Evolutionary conservation across 2,329 filamentous ascomycete genomes (phyloP).

Genomic region (Colletotrichum siamense): DNA sequence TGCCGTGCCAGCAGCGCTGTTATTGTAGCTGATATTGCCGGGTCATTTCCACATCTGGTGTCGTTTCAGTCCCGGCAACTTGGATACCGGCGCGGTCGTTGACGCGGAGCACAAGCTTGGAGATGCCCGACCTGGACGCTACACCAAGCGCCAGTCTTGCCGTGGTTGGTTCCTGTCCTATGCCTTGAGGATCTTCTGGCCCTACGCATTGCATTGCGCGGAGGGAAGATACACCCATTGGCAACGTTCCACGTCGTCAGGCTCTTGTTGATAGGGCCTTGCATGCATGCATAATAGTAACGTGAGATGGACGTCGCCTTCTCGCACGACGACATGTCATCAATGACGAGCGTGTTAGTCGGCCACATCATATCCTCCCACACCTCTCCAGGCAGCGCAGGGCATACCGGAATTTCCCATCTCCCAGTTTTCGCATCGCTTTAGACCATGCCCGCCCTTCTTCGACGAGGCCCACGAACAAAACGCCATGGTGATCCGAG

Average conservation of each 20-base stretch:
- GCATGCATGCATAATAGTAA: background rate
- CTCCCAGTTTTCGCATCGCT: background rate
- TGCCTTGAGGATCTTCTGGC: background rate
- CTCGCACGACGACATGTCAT: background rate
- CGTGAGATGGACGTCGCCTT: background rate
- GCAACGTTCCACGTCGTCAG: background rate
- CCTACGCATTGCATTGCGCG: background rate
- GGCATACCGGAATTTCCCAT: background rate
- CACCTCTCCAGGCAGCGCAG: background rate
- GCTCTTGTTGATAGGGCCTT: background rate
- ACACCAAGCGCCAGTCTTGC: background rate
- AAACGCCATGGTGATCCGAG: background rate
- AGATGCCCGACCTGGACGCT: background rate
- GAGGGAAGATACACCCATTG: background rate
- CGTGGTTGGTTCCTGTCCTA: background rate
- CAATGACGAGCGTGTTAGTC: background rate
- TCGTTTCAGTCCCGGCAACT: background rate
- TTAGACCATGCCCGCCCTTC: too few species aligned
- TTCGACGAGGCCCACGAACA: background rate
- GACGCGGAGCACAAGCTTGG: background rate
- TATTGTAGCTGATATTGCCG: background rate
- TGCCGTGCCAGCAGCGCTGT: background rate
- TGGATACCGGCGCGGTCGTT: background rate
- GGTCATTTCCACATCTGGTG: background rate
- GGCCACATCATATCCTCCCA: background rate